Percentiles rank a stretch among this genome's conserved stretches.
Conservation (phyloP, 495 filamentous ascomycete species). For the Niebla homalea region DNA sequence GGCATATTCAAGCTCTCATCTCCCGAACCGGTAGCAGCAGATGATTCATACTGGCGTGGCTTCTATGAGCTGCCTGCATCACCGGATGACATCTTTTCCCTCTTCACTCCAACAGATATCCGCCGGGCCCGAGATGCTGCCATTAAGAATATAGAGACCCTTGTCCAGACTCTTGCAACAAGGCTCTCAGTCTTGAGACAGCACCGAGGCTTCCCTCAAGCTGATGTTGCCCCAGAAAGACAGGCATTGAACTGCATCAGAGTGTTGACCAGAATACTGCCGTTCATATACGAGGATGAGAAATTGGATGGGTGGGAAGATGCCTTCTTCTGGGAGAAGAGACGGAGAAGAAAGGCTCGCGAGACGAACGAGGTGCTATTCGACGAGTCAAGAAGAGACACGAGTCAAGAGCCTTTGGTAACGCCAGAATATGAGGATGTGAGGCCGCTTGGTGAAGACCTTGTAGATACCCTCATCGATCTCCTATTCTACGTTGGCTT, state of each 20-base stretch:
- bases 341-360: conserved; percentile 45
- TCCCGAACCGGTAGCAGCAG: conserved; percentile 70
- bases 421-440: conserved; percentile 55
- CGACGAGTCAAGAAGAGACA: conserved; percentile 52
- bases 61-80: conserved; percentile 98
- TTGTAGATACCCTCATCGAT: conserved; percentile 83
- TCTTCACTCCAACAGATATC: conserved; percentile 89
- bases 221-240: conserved; percentile 75
- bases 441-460: conserved; percentile 83
- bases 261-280: conserved; percentile 79
- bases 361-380: conserved; percentile 68
- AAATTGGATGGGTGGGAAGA: conserved; percentile 79
- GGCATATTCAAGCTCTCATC: conserved; percentile 96
- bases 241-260: conserved; percentile 91
- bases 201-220: conserved; percentile 80
- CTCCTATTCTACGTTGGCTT: conserved; percentile 85
- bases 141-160: conserved; percentile 79
- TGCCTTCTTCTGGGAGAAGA: conserved; percentile 76
- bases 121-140: conserved; percentile 79
- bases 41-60: conserved; percentile 88
- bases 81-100: conserved; percentile 88
- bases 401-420: conserved; percentile 30
- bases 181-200: conserved; percentile 71
- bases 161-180: conserved; percentile 69
- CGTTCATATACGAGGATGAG: conserved; percentile 87